Evolutionary conservation across 1,139 yeast species (phyloP), one percentile per base, ranked within the genome.

Genomic region (Pneumocystis murina): DNA sequence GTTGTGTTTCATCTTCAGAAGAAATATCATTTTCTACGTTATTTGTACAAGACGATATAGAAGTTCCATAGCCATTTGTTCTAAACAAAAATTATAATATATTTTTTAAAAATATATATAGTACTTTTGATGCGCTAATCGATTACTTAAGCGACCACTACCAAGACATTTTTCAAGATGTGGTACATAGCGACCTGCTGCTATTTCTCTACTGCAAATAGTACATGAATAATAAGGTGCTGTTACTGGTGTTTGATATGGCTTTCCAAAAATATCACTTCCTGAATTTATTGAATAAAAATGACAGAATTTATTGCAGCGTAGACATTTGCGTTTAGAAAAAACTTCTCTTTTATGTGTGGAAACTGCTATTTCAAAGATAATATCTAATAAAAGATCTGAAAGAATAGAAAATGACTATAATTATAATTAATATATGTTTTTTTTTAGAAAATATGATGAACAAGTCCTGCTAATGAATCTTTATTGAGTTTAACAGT

Each of bases 171-270:
- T 83, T 71, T 89, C 94, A 60, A 91, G 79, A 74, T 92, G 98
- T 62, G 88, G 91, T 2, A 97, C 97, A 77, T 88, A 90, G 66
- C 98, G 78, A 54, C 88, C 85, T 0, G 96, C 96, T 0, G 96
- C 92, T 17, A 92, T 86, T 71, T 86, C 87, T 64, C 98, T 78
- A 7, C 83, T 84, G 74, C 98, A 92, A 69, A 86, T 86, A 17
- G 81, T 80, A 75, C 98, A 92, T 65, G 77, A 81, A 71, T 89
- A 88, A 73, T 90, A 90, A 8, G 66, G 55, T 12, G 55, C 55
- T 24, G 55, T 48, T 24, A 30, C 3, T 48, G 55, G 55, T 5
- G 55, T 48, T 48, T 48, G 55, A 12, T 48, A 48, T 24, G 55
- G 55, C 10, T 48, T 48, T 12, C 55, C 55, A 24, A 48, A 48